Conservation (phyloP, 169 alveolate genomes). For the Babesia ovis region DNA sequence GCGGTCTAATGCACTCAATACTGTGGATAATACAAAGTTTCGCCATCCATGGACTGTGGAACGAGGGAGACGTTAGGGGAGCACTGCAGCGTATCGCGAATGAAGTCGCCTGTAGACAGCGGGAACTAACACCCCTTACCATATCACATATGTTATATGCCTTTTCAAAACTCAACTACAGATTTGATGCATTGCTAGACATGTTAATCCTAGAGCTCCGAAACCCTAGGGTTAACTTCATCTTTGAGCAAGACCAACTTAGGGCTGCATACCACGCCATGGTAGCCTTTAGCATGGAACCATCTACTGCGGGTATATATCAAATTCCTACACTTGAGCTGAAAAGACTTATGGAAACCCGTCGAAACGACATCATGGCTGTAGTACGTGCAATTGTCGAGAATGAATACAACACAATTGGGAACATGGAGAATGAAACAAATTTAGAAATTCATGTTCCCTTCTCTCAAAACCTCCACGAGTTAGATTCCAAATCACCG, state of each 20-base stretch:
- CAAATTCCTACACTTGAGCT: conserved; percentile 11
- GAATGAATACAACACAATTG: background rate
- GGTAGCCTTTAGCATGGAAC: conserved; percentile 17
- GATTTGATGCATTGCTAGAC: conserved; percentile 30
- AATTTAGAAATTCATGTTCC: conserved; percentile 27
- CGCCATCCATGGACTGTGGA: conserved; percentile 43
- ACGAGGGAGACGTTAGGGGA: conserved; percentile 38
- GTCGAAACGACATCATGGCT: conserved; percentile 10
- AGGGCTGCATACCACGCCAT: conserved; percentile 21
- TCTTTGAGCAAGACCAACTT: conserved; percentile 47
- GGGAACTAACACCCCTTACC: conserved; percentile 38
- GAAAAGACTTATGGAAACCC: conserved; percentile 34
- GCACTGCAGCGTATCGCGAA: conserved; percentile 48
- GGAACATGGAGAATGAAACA: background rate
- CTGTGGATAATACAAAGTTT: conserved; percentile 57
- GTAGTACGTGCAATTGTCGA: conserved; percentile 8
- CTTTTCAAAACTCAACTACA: conserved; percentile 21
- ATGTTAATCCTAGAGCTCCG: conserved; percentile 40
- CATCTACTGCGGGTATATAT: conserved; percentile 27
- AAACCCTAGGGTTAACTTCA: conserved; percentile 42
- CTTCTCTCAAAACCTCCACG: background rate
- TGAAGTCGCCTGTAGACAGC: conserved; percentile 32
- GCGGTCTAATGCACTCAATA: conserved; percentile 55
- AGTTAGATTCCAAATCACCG: background rate
- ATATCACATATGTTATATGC: conserved; percentile 30